These are phyloP conservation scores for Penicillium sp. DNA, from an alignment of 2,329 filamentous ascomycete genomes.

Conservation along the genomic window DNA sequence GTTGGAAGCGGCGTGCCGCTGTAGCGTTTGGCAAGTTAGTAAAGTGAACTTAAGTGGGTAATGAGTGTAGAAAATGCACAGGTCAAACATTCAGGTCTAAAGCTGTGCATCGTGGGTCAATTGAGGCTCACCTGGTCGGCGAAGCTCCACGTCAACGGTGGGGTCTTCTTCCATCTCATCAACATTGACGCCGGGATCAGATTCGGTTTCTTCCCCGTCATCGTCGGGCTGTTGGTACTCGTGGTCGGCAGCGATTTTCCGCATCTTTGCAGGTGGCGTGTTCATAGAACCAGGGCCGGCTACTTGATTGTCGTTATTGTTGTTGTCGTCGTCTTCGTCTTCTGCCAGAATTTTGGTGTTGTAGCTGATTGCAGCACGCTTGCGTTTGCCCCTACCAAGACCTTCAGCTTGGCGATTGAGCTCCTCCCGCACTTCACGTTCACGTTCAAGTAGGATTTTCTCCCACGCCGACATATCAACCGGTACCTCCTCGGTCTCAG, in stretches of 20 bases:
- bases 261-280: conserved; percentile 22
- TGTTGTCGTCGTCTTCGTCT: conserved; percentile 14
- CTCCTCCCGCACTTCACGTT: conserved; percentile 74
- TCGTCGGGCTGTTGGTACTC: conserved; percentile 32
- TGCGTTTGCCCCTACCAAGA: conserved; percentile 83
- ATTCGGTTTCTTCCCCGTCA: conserved; percentile 26
- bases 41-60: not conserved
- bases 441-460: conserved; percentile 80
- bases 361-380: conserved; percentile 56
- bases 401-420: conserved; percentile 68
- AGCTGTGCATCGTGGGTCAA: too few species aligned
- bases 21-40: conserved; percentile 6
- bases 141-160: too few species aligned
- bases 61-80: too few species aligned
- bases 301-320: not conserved
- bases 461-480: conserved; percentile 81
- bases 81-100: too few species aligned
- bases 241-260: conserved; percentile 23
- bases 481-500: conserved; percentile 52
- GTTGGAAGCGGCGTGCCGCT: conserved; percentile 5
- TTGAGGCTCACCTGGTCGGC: too few species aligned
- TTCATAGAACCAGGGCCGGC: conserved; percentile 1
- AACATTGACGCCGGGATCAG: not conserved
- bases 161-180: not conserved
- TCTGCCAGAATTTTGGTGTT: conserved; percentile 4